phyloP scores from a whole-genome alignment of 2,329 filamentous ascomycete genomes.

The Aureobasidium sp. region DNA sequence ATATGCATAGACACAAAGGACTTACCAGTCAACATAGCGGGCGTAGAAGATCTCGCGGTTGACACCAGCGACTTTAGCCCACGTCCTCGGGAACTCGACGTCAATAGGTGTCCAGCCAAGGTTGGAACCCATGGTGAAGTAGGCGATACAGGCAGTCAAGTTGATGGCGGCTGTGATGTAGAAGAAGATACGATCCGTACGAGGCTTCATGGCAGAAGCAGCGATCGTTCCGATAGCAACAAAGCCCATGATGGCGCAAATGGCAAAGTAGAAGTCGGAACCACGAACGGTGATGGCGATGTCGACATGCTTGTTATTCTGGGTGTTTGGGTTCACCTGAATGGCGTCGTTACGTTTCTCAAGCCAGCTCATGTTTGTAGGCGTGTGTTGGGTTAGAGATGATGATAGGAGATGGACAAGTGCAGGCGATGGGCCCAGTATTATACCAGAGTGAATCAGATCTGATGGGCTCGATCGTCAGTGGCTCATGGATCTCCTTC shows the following conservation, averaged over 20 bases:
- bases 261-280: constrained; percentile 55
- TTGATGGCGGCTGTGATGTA: constrained; percentile 51
- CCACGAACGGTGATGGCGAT: constrained; percentile 54
- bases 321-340: constrained; percentile 28
- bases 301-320: constrained; percentile 42
- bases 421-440: not conserved
- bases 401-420: not conserved
- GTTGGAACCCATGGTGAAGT: constrained; percentile 57
- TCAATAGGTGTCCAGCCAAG: constrained; percentile 53
- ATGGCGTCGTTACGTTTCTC: constrained; percentile 10
- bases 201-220: constrained; percentile 42
- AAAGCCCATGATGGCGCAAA: constrained; percentile 50
- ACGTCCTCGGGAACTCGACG: constrained; percentile 47
- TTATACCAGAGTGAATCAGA: not conserved
- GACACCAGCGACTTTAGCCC: constrained; percentile 38
- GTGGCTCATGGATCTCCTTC: not conserved
- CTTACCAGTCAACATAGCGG: constrained; percentile 54
- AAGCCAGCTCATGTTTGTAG: not conserved
- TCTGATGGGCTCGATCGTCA: not conserved
- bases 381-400: not conserved
- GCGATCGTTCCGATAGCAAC: constrained; percentile 45
- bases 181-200: constrained; percentile 50
- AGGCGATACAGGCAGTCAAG: constrained; percentile 50
- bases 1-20: not conserved
- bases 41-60: constrained; percentile 57